Conservation (phyloP, 2,329 filamentous ascomycete genomes). For the Xylariaceae sp. region DNA sequence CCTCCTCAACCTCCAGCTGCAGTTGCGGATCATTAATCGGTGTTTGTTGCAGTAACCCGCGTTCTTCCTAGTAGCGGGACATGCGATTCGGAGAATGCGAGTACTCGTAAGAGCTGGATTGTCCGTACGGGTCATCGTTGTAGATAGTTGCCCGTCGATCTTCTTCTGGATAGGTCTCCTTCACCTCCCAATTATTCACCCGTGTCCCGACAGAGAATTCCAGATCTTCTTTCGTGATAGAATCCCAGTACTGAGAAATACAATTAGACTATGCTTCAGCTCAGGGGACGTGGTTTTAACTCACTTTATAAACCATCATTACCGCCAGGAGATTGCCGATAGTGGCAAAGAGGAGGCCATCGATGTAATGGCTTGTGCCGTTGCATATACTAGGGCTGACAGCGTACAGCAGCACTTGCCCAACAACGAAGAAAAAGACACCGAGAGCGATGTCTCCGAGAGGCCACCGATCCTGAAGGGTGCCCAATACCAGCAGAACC, state of each 20-base stretch:
- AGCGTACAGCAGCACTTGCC: slow-evolving; percentile 88
- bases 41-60: no score
- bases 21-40: no score
- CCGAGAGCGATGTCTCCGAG: slow-evolving; percentile 88
- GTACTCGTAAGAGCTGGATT: slow-evolving; percentile 41
- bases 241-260: slow-evolving; percentile 82
- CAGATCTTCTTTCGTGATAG: slow-evolving; percentile 95
- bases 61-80: slow-evolving; percentile 31
- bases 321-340: slow-evolving; percentile 89
- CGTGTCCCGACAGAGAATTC: slow-evolving; percentile 96
- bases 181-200: slow-evolving; percentile 97
- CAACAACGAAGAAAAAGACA: slow-evolving; percentile 82
- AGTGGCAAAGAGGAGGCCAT: slow-evolving; percentile 90
- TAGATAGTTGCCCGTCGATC: slow-evolving; percentile 71
- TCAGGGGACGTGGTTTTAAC: slow-evolving; percentile 19
- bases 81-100: slow-evolving; percentile 38
- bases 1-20: slow-evolving; percentile 2
- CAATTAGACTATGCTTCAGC: slow-evolving; percentile 24
- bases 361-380: slow-evolving; percentile 82
- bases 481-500: slow-evolving; percentile 80
- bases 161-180: slow-evolving; percentile 79
- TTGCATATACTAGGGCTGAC: slow-evolving; percentile 83
- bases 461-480: slow-evolving; percentile 92
- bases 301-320: slow-evolving; percentile 99
- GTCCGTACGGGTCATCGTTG: slow-evolving; percentile 57